Evolutionary conservation across 2,329 filamentous ascomycete species (phyloP), one percentile per base, ranked within the genome.

Genomic region (Penicillium sp.): DNA sequence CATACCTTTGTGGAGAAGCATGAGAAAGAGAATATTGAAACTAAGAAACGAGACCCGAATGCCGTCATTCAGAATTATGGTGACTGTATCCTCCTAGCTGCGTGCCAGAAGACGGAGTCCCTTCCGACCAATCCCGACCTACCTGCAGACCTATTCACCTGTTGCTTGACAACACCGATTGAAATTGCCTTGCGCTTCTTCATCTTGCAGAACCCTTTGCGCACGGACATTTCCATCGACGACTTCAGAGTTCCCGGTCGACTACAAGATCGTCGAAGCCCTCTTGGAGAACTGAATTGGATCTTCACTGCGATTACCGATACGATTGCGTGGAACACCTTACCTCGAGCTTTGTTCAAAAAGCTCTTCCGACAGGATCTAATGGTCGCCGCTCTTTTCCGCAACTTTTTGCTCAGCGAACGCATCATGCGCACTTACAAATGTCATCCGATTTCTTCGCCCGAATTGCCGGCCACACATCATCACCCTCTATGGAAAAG

Each of bases 301-400:
- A 99, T 99, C 35, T 97, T 99, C 70, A 99, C 94, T 0, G 94
- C 94, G 53, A 97, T 99, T 62, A 99, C 94, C 0, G 94, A 99
- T 72, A 97, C 93, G 1, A 99, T 99, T 67, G 94, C 94, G 0
- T 99, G 94, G 94, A 97, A 96, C 32, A 95, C 91, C 5, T 78
- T 99, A 4, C 90, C 92, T 3, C 88, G 93, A 44, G 85, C 92
- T 20, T 79, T 97, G 11, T 99, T 99, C 76, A 92, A 96, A 74
- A 96, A 96, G 74, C 90, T 97, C 58, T 99, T 99, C 74, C 82
- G 94, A 40, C 94, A 99, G 73, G 94, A 99, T 72, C 81, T 99
- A 13, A 97, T 99, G 92, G 94, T 99, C n/a, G 94, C 94, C 13
- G 94, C 94, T 2, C 79, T 99, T 8, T 99, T 97, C 74, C 86